Evolutionary conservation across 257 asterid genomes (phyloP).

Genomic region (Fraxinus excelsior): DNA sequence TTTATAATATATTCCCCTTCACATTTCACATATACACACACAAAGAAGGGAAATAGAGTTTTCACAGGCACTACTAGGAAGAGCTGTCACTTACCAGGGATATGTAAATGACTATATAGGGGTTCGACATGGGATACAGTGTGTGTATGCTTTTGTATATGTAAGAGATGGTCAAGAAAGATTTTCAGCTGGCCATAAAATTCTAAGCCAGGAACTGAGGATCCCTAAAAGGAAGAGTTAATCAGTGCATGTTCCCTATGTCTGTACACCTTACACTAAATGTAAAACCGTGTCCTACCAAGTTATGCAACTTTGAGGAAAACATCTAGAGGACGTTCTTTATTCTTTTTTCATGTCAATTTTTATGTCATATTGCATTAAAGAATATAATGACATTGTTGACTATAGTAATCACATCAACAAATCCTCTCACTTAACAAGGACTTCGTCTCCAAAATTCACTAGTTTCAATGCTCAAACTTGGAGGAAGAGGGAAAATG

Average conservation of each 20-base stretch:
- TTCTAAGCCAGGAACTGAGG: slow-evolving; percentile 9
- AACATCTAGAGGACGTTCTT: slow-evolving; percentile 56
- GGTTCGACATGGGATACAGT: neutral
- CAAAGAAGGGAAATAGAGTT: too few species aligned
- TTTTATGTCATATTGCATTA: slow-evolving; percentile 37
- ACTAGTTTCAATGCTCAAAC: too few species aligned
- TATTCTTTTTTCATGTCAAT: slow-evolving; percentile 48
- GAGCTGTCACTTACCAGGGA: slow-evolving; percentile 2
- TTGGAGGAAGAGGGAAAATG: too few species aligned
- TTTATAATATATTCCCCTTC: too few species aligned
- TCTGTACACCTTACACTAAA: slow-evolving; percentile 52
- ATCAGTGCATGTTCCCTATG: slow-evolving; percentile 59
- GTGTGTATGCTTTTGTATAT: neutral
- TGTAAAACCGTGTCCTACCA: slow-evolving; percentile 56
- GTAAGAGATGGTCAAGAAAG: neutral
- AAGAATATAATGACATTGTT: slow-evolving; percentile 9
- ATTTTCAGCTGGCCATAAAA: neutral
- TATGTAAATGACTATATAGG: slow-evolving; percentile 12
- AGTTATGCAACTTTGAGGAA: slow-evolving; percentile 50
- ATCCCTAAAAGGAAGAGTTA: slow-evolving; percentile 49
- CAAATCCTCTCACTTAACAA: too few species aligned
- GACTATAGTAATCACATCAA: too few species aligned
- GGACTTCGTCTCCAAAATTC: too few species aligned
- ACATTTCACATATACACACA: too few species aligned
- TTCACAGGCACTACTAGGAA: too few species aligned